Percentiles rank a stretch among this genome's conserved stretches.
These are phyloP conservation scores for Abrus precatorius DNA, from an alignment of 306 rosid genomes.

Conservation along the genomic window DNA sequence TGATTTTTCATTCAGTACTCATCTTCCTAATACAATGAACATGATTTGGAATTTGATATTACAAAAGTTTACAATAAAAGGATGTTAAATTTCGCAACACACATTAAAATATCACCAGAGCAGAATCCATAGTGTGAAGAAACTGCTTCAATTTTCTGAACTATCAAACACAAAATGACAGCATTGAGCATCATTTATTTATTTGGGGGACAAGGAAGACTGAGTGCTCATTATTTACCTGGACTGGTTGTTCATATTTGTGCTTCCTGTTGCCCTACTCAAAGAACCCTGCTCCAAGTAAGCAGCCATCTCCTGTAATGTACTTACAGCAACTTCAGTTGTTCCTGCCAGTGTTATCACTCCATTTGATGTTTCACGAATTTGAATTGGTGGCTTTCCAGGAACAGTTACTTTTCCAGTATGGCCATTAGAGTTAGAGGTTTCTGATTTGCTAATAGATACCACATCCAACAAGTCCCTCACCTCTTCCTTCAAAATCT, in stretches of 20 bases:
- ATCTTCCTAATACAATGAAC: neutral
- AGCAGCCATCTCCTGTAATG: constrained; percentile 77
- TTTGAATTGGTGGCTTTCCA: constrained; percentile 71
- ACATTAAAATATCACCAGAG: constrained; percentile 14
- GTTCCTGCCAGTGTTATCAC: constrained; percentile 79
- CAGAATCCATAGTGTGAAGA: neutral
- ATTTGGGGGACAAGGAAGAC: constrained; percentile 34
- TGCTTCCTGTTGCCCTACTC: constrained; percentile 85
- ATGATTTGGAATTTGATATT: constrained; percentile 22
- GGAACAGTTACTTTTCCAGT: constrained; percentile 63
- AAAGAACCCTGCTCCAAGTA: constrained; percentile 85
- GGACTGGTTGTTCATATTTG: constrained; percentile 91
- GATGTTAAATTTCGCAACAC: constrained; percentile 29
- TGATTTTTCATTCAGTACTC: constrained; percentile 23
- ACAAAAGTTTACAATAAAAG: constrained; percentile 2
- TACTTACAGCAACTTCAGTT: constrained; percentile 74
- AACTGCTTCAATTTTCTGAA: constrained; percentile 25
- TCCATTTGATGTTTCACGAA: constrained; percentile 85
- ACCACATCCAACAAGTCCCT: constrained; percentile 75
- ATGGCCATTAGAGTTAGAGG: constrained; percentile 61
- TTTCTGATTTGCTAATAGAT: constrained; percentile 66
- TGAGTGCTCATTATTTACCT: constrained; percentile 58
- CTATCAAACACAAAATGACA: constrained; percentile 16
- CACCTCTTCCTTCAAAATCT: constrained; percentile 88
- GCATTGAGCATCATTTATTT: constrained; percentile 17